Evolutionary conservation across 306 rosid species (phyloP), one percentile per base, ranked within the genome.

Genomic region (Morella rubra): DNA sequence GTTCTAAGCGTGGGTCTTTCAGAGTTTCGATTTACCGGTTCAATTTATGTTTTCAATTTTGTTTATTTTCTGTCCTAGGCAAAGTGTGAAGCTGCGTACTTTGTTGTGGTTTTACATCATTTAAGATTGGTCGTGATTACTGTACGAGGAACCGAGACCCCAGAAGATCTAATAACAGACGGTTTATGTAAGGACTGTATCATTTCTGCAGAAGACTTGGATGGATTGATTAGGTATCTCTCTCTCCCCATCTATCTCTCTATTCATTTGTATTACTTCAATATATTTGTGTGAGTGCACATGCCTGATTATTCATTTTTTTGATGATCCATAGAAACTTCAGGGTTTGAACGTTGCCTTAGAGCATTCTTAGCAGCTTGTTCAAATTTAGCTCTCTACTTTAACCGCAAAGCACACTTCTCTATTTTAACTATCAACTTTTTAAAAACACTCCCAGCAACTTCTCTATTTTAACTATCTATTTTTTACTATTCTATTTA

Each of bases 121-220:
- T 82, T 85, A 75, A 88, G 76, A 86, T 75, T 86, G 44, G 86
- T 93, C 19, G 88, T 93, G 72, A 86, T 93, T 82, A 84, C 97
- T 76, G 88, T 93, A 73, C 88, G 98, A 59, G 98, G 98, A 86
- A 93, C 98, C 71, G 97, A 93, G 90, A 93, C 97, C 73, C 97
- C 97, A 15, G 98, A 93, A 86, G 98, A 93, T 85, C 90, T 93
- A 56, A 85, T 93, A 74, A 93, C 97, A 5, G 96, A 93, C 76
- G 96, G 98, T 50, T 76, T 93, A 85, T 87, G 97, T 82, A 86
- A 82, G 84, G 96, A 91, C 73, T 91, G 93, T 76, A 14, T 78
- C 77, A 89, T 93, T 81, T 88, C 96, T 76, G 72, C 79, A 22
- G 87, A 87, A 62, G 98, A 93, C 76, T 82, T 93, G 92, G 86